phyloP scores from a whole-genome alignment of 805 yeast species.

The Hanseniaspora valbyensis region DNA sequence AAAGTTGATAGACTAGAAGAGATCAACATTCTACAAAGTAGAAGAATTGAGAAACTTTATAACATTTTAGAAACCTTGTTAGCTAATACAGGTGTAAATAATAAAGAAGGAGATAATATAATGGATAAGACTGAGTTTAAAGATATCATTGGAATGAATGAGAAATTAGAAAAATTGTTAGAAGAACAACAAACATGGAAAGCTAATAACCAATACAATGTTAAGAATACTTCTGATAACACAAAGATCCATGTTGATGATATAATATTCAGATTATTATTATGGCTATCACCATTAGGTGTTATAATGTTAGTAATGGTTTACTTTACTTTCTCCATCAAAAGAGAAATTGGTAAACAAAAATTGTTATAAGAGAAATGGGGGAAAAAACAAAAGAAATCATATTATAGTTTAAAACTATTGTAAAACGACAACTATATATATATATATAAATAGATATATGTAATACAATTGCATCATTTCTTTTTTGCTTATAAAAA shows the following conservation, averaged over 20 bases:
- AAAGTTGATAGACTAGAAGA: conserved; percentile 22
- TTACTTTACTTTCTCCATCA: conserved; percentile 28
- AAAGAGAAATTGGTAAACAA: conserved; percentile 29
- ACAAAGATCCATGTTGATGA: conserved; percentile 25
- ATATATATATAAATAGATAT: no score
- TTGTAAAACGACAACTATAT: no score
- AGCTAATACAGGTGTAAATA: conserved; percentile 4
- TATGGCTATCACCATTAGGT: conserved; percentile 27
- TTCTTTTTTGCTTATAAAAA: no score
- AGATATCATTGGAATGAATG: conserved; percentile 25
- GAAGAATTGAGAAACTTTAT: conserved; percentile 21
- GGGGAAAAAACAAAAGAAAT: no score
- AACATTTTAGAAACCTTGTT: conserved; percentile 15
- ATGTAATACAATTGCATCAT: no score
- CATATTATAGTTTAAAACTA: no score
- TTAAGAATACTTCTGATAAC: neutral
- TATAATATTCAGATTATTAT: conserved; percentile 23
- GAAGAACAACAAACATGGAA: conserved; percentile 27
- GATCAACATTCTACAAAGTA: conserved; percentile 23
- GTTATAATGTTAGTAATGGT: conserved; percentile 27
- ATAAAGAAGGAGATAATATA: conserved; percentile 12
- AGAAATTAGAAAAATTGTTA: conserved; percentile 25
- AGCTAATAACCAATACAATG: conserved; percentile 20
- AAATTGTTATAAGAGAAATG: conserved; percentile 26
- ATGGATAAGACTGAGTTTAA: conserved; percentile 18